Base-by-base conservation (phyloP, 2,329 filamentous ascomycete genomes). In the Colletotrichum shisoi region DNA sequence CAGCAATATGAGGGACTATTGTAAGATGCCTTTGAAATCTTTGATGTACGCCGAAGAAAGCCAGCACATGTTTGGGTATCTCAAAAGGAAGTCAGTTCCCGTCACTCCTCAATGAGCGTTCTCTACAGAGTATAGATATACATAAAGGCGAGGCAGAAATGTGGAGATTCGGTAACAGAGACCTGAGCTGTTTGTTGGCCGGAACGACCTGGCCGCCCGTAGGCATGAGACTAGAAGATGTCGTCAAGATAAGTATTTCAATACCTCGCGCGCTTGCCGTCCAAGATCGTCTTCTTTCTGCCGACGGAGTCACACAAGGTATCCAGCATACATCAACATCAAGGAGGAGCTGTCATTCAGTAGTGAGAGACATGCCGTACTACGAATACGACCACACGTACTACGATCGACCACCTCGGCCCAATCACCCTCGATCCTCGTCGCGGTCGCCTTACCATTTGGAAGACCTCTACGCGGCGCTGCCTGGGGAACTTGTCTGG, bases 401-500 rank as follows among this genome's bases (percentile, higher is more conserved):
- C 24, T 56, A 56, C 39, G 21, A 44, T 31, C 53, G 53, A 27
- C 17, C 37, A 27, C 53, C 37, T 44, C 37, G 15, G 11, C 53
- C 53, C 13, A 44, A 40, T 39, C 27, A 31, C 11, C 21, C 53
- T 8, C 37, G 13, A 13, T 17, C 21, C 13, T 39, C 52, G 13
- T 31, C 53, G 21, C 21, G 12, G 15, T 42, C 53, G 37, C 53
- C 53, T 9, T 56, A 31, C 15, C 37, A 12, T 37, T 15, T 42
- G 21, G 37, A 44, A 24, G 53, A 44, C 37, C 39, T 56, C 39
- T 31, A 56, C 21, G 39, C 37, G 9, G 53, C 53, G 39, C 27
- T 40, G 19, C 53, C 53, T 17, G 39, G 53, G 9, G 24, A 56
- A n/a, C n/a, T 53, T 21, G 53, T 31, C 7, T 56, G 53, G 37